Base-by-base conservation (phyloP, 306 rosid species). In the Begonia masoniana region DNA sequence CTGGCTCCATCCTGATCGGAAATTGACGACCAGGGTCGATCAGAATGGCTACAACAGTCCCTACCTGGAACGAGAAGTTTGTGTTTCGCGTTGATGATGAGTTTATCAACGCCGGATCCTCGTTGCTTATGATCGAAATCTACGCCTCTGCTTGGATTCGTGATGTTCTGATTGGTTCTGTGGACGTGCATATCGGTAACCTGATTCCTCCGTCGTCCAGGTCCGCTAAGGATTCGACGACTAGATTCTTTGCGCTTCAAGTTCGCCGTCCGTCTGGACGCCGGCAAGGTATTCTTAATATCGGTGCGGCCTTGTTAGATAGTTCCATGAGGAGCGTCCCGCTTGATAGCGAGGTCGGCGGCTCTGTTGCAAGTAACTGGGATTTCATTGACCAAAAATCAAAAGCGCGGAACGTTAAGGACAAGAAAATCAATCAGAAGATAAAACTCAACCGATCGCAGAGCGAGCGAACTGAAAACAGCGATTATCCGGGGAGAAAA, bases 21-120 rank as follows among this genome's bases (percentile, higher is more conserved):
- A 76, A 61, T 35, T 85, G 5, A 42, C 65, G 3, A 80, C 94
- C 2, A 71, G 76, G 2, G 65, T 77, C 4, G 92, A 82, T 47
- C 55, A 60, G 10, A 61, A 49, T 1, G 94, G 94, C 11, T 63
- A 75, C 47, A 78, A 70, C 13, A 68, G 59, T 55, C 96, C 96
- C 97, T 0, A 73, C 72, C 0, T 91, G 96, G 97, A 81, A 85
- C 63, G 88, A 91, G 57, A 85, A 81, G 43, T 81, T 91, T 49
- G 83, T 86, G 10, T 91, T 85, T 64, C 77, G 72, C 2, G 79
- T 91, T 1, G 79, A 75, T 4, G 65, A 78, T 0, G 61, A 71
- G 1, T 75, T 82, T 50, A 80, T 85, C 56, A 48, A 21, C 0
- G 54, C 64, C 2, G 74, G 63, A 3, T 58, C 36, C 15, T 69